Evolutionary conservation across 768 basidiomycete genomes (phyloP).

Genomic region (Zangia roseola): DNA sequence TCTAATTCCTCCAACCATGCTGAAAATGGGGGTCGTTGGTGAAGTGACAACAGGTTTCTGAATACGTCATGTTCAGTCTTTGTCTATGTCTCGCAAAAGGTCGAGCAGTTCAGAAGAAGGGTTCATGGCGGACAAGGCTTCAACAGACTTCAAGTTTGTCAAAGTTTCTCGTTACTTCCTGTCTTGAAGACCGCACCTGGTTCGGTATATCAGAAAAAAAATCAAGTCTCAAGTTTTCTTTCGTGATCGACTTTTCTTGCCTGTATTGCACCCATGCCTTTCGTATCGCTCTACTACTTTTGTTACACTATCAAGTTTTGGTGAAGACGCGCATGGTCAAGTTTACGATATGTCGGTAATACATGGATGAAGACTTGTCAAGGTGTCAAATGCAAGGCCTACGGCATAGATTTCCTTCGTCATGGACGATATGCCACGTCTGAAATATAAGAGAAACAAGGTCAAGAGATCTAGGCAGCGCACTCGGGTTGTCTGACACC

Average conservation of each 20-base stretch:
- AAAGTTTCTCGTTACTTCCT: conserved; percentile 52
- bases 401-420: conserved; percentile 10
- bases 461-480: conserved; percentile 11
- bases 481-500: neutral
- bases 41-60: conserved; percentile 33
- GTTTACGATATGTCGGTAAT: conserved; percentile 38
- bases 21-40: conserved; percentile 59
- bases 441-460: conserved; percentile 25
- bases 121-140: conserved; percentile 40
- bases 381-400: conserved; percentile 21
- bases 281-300: conserved; percentile 49
- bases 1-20: conserved; percentile 35
- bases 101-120: conserved; percentile 44
- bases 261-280: conserved; percentile 37
- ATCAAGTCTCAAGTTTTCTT: conserved; percentile 68
- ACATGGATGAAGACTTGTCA: conserved; percentile 33
- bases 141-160: conserved; percentile 42
- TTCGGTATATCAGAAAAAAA: conserved; percentile 57
- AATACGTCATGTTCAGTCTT: conserved; percentile 27
- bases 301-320: conserved; percentile 42
- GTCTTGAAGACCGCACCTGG: conserved; percentile 46
- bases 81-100: conserved; percentile 36
- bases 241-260: conserved; percentile 55
- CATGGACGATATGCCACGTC: conserved; percentile 15
- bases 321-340: conserved; percentile 37